Evolutionary conservation across 192 early-diverging fungal genomes (phyloP).

Genomic region (Spizellomyces punctatus): DNA sequence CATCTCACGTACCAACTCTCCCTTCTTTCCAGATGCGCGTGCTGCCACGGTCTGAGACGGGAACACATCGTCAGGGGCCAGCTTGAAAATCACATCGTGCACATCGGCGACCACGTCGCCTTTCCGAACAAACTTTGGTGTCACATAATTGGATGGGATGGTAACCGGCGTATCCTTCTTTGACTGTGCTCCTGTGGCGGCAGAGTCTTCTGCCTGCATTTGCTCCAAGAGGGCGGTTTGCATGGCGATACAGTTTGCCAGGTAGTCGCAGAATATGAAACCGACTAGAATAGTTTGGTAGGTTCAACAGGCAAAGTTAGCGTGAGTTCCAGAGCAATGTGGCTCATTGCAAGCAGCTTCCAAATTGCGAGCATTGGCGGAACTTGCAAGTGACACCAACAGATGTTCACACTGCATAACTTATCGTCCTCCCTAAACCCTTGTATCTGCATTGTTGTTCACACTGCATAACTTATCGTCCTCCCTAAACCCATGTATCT

Average conservation of each 20-base stretch:
- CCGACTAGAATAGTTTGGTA: slow-evolving; percentile 41
- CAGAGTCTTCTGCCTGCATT: slow-evolving; percentile 1
- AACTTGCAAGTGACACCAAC: no score
- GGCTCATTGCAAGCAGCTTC: no score
- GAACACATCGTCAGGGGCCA: slow-evolving; percentile 25
- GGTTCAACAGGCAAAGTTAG: no score
- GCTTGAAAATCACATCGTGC: slow-evolving; percentile 51
- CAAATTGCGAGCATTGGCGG: no score
- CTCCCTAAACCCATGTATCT: no score
- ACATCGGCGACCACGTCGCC: slow-evolving; percentile 49
- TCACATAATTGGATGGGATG: slow-evolving; percentile 21
- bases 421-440: no score
- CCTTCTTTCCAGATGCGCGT: not conserved
- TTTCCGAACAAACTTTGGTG: slow-evolving; percentile 2
- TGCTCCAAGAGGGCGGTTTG: slow-evolving; percentile 35
- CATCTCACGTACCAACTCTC: not conserved
- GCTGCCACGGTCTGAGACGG: not conserved
- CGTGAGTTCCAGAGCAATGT: no score
- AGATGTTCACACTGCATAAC: no score
- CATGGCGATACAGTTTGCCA: slow-evolving; percentile 60
- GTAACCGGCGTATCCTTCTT: not conserved
- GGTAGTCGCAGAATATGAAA: slow-evolving; percentile 60
- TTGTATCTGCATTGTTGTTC: no score
- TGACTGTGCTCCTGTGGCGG: slow-evolving; percentile 24
- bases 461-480: no score